Percentiles rank a stretch among this genome's conserved stretches.
Evolutionary conservation across 768 basidiomycete genomes (phyloP).

Genomic region (Ephemerocybe angulata): DNA sequence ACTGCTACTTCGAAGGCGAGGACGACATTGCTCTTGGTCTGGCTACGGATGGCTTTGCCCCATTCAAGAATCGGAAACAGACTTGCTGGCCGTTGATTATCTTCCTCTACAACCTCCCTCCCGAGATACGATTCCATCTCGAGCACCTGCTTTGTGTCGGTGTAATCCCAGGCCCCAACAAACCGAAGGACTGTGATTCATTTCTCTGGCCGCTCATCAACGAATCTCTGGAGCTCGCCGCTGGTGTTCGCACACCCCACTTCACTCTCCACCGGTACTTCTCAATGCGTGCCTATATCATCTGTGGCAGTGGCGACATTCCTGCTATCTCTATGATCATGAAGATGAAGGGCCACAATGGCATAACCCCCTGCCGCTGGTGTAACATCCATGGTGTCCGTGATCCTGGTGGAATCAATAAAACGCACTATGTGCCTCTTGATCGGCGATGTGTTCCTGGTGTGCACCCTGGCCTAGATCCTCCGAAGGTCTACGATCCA

Average conservation of each 20-base stretch:
- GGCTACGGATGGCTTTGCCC: constrained; percentile 40
- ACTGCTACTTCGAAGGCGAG: constrained; percentile 33
- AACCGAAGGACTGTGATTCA: constrained; percentile 10
- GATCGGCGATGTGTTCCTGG: no score
- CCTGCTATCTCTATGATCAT: constrained; percentile 20
- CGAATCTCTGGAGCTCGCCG: constrained; percentile 31
- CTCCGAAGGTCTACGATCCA: constrained; percentile 26
- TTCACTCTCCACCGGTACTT: constrained; percentile 23
- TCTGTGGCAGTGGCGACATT: constrained; percentile 20
- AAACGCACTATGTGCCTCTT: constrained; percentile 25
- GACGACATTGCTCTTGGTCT: constrained; percentile 42
- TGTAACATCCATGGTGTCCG: constrained; percentile 30
- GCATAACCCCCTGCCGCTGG: constrained; percentile 28
- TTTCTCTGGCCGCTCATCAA: constrained; percentile 23
- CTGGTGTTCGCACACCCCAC: constrained; percentile 35
- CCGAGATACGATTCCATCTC: constrained; percentile 27
- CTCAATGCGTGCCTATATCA: constrained; percentile 15
- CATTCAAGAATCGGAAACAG: constrained; percentile 28
- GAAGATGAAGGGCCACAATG: constrained; percentile 43
- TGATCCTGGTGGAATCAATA: constrained; percentile 11
- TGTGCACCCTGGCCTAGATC: no score
- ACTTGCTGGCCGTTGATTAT: constrained; percentile 41
- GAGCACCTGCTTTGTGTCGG: constrained; percentile 28
- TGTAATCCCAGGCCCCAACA: constrained; percentile 35
- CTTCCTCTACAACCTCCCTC: constrained; percentile 39